phyloP scores from a whole-genome alignment of 192 early-diverging fungal genomes.

The Piromyces sp. region DNA sequence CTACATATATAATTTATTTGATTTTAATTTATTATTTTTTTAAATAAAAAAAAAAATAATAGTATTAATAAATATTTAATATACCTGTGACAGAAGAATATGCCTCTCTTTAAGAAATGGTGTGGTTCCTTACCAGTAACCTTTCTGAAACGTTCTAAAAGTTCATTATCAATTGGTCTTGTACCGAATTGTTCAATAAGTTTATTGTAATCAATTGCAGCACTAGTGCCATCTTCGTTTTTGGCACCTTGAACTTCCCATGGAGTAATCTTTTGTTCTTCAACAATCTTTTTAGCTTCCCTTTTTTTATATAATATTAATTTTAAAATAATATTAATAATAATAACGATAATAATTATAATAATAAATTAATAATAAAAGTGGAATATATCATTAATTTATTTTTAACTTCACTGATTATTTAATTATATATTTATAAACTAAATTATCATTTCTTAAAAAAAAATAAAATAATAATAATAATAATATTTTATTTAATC shows the following conservation, averaged over 20 bases:
- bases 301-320: too few relatives aligned
- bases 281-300: neutral
- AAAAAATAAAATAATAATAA: too few relatives aligned
- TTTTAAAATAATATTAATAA: too few relatives aligned
- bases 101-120: conserved; percentile 63
- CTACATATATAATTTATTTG: neutral
- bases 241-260: conserved; percentile 87
- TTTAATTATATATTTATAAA: too few relatives aligned
- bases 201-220: conserved; percentile 84
- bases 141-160: conserved; percentile 63
- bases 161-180: conserved; percentile 47
- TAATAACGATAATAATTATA: too few relatives aligned
- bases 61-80: neutral
- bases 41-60: too few relatives aligned
- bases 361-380: too few relatives aligned
- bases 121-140: conserved; percentile 74
- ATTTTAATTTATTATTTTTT: too few relatives aligned
- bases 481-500: too few relatives aligned
- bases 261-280: conserved; percentile 59
- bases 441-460: too few relatives aligned
- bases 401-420: too few relatives aligned
- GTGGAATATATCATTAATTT: too few relatives aligned
- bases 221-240: conserved; percentile 57
- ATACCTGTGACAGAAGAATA: conserved; percentile 90
- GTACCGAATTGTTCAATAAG: conserved; percentile 82